Percentiles rank a stretch among this genome's conserved stretches.
Evolutionary conservation across 306 rosid genomes (phyloP).

Genomic region (Begonia masoniana): DNA sequence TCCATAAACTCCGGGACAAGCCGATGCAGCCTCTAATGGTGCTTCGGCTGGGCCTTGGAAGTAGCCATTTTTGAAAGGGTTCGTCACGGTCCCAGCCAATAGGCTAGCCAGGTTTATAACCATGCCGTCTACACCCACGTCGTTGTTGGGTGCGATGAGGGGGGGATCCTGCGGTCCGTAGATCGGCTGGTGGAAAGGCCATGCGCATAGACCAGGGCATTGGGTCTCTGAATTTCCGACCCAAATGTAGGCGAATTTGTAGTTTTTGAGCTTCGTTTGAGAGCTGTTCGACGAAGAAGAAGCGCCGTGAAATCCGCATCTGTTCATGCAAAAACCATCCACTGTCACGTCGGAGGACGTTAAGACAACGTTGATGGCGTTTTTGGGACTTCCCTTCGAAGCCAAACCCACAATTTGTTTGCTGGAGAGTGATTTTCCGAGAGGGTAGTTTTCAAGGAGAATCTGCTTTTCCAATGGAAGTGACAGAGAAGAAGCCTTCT

Average conservation of each 20-base stretch:
- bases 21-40: slow-evolving; percentile 48
- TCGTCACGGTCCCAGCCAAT: slow-evolving; percentile 40
- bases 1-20: slow-evolving; percentile 45
- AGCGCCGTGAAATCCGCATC: slow-evolving; percentile 42
- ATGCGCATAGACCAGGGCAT: slow-evolving; percentile 55
- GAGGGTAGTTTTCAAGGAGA: slow-evolving; percentile 28
- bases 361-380: slow-evolving; percentile 52
- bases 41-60: slow-evolving; percentile 59
- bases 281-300: background rate
- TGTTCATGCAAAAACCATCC: slow-evolving; percentile 39
- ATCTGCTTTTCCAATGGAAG: slow-evolving; percentile 32
- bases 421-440: slow-evolving; percentile 47
- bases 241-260: slow-evolving; percentile 37
- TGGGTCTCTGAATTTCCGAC: slow-evolving; percentile 57
- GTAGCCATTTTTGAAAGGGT: slow-evolving; percentile 48
- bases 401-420: slow-evolving; percentile 36
- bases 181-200: slow-evolving; percentile 56
- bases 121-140: slow-evolving; percentile 61
- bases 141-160: slow-evolving; percentile 47
- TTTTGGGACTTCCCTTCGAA: slow-evolving; percentile 32
- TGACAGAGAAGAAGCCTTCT: slow-evolving; percentile 20
- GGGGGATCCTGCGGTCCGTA: slow-evolving; percentile 45
- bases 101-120: slow-evolving; percentile 40
- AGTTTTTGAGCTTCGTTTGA: slow-evolving; percentile 10
- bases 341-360: slow-evolving; percentile 50